Conservation (phyloP, 805 yeast species). For the Teunomyces panamensis region DNA sequence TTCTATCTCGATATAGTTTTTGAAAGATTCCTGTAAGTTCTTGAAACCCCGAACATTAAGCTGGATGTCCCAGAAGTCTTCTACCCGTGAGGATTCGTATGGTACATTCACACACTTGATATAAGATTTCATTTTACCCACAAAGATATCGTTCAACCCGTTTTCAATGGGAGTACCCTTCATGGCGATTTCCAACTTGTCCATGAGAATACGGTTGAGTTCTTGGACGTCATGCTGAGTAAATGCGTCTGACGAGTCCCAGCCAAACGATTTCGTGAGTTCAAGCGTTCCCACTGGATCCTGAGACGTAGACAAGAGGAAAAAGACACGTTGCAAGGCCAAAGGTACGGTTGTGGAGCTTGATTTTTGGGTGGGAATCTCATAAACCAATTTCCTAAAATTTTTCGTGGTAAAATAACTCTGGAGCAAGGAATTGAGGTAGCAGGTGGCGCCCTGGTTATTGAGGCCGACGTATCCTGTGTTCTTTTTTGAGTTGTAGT, state of each 20-base stretch:
- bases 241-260: slow-evolving; percentile 95
- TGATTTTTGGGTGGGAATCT: slow-evolving; percentile 76
- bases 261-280: slow-evolving; percentile 89
- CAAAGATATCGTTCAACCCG: slow-evolving; percentile 72
- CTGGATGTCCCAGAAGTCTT: slow-evolving; percentile 98
- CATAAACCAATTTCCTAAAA: slow-evolving; percentile 83
- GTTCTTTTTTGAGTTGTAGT: slow-evolving; percentile 79
- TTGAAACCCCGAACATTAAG: slow-evolving; percentile 83
- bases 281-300: slow-evolving; percentile 82
- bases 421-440: slow-evolving; percentile 87
- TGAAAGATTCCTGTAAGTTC: slow-evolving; percentile 71
- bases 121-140: slow-evolving; percentile 94
- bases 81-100: slow-evolving; percentile 86
- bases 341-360: slow-evolving; percentile 51
- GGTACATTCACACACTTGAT: slow-evolving; percentile 91
- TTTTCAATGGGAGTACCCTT: slow-evolving; percentile 70
- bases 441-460: slow-evolving; percentile 98
- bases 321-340: slow-evolving; percentile 86
- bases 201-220: slow-evolving; percentile 92
- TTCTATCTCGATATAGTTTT: slow-evolving; percentile 85
- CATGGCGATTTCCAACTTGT: slow-evolving; percentile 85
- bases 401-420: slow-evolving; percentile 81
- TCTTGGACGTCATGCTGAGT: slow-evolving; percentile 99
- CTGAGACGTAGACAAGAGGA: slow-evolving; percentile 67
- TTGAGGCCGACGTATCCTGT: slow-evolving; percentile 92